Evolutionary conservation across 2,329 filamentous ascomycete species (phyloP).

Genomic region (Cadophora luteo-olivacea): DNA sequence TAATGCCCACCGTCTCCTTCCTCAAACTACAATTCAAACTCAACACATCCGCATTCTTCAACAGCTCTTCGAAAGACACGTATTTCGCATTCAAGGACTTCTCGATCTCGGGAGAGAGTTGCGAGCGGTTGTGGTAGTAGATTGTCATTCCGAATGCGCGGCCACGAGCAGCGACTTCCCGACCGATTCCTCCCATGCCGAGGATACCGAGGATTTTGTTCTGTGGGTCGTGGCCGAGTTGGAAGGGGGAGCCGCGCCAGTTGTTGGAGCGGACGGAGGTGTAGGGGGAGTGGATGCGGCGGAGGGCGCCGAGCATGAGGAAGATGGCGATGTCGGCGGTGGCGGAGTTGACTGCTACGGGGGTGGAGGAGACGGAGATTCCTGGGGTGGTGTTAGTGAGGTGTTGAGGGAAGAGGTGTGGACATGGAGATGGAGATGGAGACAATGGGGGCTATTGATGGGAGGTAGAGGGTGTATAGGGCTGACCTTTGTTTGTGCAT

Average conservation of each 20-base stretch:
- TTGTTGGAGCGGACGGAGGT: constrained; percentile 64
- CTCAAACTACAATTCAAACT: constrained; percentile 80
- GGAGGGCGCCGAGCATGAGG: constrained; percentile 78
- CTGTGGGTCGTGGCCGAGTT: constrained; percentile 70
- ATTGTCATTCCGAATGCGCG: constrained; percentile 77
- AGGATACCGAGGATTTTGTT: constrained; percentile 79
- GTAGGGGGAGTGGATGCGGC: constrained; percentile 65
- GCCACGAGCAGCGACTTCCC: constrained; percentile 74
- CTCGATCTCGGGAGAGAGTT: constrained; percentile 60
- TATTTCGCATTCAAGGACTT: constrained; percentile 59
- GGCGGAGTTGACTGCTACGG: constrained; percentile 77
- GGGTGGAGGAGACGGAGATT: constrained; percentile 78
- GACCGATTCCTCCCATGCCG: constrained; percentile 85
- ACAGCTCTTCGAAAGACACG: constrained; percentile 74
- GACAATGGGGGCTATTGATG: not conserved
- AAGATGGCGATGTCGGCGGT: constrained; percentile 83
- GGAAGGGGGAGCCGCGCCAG: constrained; percentile 62
- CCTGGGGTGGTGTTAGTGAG: constrained; percentile 44
- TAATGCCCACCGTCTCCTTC: constrained; percentile 70
- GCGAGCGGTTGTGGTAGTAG: constrained; percentile 74
- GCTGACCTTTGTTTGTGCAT: constrained; percentile 56
- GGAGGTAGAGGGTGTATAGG: not conserved
- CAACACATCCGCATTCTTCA: constrained; percentile 74
- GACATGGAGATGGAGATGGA: not conserved
- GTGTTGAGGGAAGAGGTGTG: not conserved